Evolutionary conservation across 23 red algal species (phyloP), one percentile per base, ranked within the genome.

Genomic region (Gracilariopsis chorda): DNA sequence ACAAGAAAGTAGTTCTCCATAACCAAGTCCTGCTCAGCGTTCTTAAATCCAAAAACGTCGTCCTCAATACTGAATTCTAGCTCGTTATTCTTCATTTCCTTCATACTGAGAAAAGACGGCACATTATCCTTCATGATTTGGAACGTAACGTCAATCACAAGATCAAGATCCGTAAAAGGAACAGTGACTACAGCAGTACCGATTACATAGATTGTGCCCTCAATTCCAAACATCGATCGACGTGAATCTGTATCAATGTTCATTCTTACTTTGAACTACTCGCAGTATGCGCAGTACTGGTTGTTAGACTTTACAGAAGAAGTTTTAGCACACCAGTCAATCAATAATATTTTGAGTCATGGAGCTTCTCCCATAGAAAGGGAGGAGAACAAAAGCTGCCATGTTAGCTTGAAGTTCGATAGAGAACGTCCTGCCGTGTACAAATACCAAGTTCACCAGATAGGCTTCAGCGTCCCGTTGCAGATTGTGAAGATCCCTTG

Each of bases 1-100:
- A 51, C 36, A 27, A 80, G 12, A 41, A 80, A 57, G 49, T 56
- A 51, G 49, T 80, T 80, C 1, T 80, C 76, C 37, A 80, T 0
- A 21, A 55, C 0, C 39, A 80, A 21, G 32, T 40, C 21, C 24
- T 51, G 37, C 24, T 25, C 55, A 0, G 24, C 17, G 33, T 80
- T n/a, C n/a, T 0, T 1, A 1, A 41, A 47, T 55, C 33, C 27
- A 47, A 57, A 20, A 80, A 17, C 48, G 16, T 55, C 16, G 16
- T 16, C 49, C 49, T 55, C 16, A 16, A n/a, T 55, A 14, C 16
- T 16, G n/a, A 55, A 16, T 16, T 55, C 49, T 55, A 55, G 49
- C 49, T 55, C 49, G n/a, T 55, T 55, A n/a, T 55, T n/a, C 14
- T 16, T n/a, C 49, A 55, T 55, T 14, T 55, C 49, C 49, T 55